Percentiles rank a stretch among this genome's conserved stretches.
These are phyloP conservation scores for Alternaria angustiovoidea DNA, from an alignment of 2,329 filamentous ascomycete species.

Conservation along the genomic window DNA sequence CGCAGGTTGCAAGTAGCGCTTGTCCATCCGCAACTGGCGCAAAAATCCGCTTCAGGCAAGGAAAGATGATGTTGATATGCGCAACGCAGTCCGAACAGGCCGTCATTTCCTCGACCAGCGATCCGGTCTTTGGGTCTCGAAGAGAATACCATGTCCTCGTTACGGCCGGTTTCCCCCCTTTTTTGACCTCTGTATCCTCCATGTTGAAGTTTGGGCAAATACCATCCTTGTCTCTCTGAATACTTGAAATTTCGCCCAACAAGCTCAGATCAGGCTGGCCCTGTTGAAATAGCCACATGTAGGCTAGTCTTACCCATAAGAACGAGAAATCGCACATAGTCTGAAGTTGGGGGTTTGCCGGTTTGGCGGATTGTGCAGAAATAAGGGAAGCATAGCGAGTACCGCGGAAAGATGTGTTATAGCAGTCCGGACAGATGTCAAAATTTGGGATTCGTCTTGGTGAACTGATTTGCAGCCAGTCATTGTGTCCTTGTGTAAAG, in stretches of 20 bases:
- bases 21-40: constrained; percentile 15
- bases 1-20: constrained; percentile 28
- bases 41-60: constrained; percentile 24
- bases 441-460: constrained; percentile 20
- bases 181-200: constrained; percentile 20
- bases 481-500: constrained; percentile 15
- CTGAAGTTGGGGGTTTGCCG: constrained; percentile 6
- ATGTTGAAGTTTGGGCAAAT: constrained; percentile 28
- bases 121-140: constrained; percentile 17
- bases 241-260: constrained; percentile 16
- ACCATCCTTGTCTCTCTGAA: constrained; percentile 25
- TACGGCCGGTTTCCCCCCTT: constrained; percentile 19
- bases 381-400: constrained; percentile 25
- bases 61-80: constrained; percentile 23
- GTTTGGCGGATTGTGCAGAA: constrained; percentile 16
- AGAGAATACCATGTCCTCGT: constrained; percentile 31
- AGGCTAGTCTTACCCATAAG: constrained; percentile 26
- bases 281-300: constrained; percentile 24
- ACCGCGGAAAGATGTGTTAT: constrained; percentile 25
- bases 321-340: constrained; percentile 24
- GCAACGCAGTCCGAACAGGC: constrained; percentile 29
- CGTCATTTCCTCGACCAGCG: constrained; percentile 28
- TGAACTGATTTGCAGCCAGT: constrained; percentile 25
- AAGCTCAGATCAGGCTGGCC: constrained; percentile 21
- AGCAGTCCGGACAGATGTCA: constrained; percentile 32